Percentiles rank a stretch among this genome's conserved stretches.
phyloP scores from a whole-genome alignment of 345 rosid species.

The Syzygium oleosum region DNA sequence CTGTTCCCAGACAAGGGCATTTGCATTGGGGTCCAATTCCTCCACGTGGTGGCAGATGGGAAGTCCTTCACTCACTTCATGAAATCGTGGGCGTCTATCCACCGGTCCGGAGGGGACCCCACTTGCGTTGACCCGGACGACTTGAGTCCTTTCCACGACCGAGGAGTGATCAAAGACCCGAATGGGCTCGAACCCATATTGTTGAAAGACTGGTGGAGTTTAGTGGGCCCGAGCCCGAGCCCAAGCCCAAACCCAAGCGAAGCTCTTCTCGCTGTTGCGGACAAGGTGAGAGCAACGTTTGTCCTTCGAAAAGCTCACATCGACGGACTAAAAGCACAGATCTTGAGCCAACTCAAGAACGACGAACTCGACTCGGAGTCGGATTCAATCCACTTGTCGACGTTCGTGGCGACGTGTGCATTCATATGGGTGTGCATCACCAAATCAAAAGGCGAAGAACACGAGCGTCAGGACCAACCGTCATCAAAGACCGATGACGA shows the following conservation, averaged over 20 bases:
- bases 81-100: constrained; percentile 26
- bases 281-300: constrained; percentile 23
- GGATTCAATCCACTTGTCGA: neutral
- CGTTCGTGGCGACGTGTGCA: neutral
- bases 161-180: constrained; percentile 12
- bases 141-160: constrained; percentile 3
- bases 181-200: constrained; percentile 1
- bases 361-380: constrained; percentile 1
- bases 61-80: constrained; percentile 25
- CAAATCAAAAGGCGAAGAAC: neutral
- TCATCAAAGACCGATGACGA: neutral
- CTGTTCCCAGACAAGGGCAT: constrained; percentile 31
- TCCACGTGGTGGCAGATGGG: constrained; percentile 35
- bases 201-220: constrained; percentile 3
- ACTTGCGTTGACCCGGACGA: neutral
- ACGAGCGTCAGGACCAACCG: neutral
- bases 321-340: constrained; percentile 11
- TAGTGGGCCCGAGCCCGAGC: neutral
- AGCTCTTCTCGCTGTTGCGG: neutral
- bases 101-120: neutral
- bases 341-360: neutral
- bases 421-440: neutral
- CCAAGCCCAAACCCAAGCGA: neutral
- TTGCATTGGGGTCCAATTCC: constrained; percentile 11
- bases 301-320: neutral